phyloP scores from a whole-genome alignment of 495 filamentous ascomycete species.

The Xylaria acuta region DNA sequence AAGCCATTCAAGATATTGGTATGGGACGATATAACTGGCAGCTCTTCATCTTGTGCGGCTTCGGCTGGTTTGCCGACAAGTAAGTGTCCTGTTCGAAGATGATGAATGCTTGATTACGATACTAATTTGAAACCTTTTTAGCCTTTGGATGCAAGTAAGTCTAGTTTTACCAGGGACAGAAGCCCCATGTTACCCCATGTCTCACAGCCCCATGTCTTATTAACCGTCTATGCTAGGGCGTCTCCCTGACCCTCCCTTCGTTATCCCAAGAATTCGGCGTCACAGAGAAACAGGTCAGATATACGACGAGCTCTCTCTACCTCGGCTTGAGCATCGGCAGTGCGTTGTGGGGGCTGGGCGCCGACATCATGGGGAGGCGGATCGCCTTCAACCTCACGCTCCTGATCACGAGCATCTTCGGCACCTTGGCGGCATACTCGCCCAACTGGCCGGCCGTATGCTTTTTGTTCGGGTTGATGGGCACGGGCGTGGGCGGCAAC shows the following conservation, averaged over 20 bases:
- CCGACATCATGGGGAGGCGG: conserved; percentile 71
- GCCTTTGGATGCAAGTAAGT: conserved; percentile 61
- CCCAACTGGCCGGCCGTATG: conserved; percentile 73
- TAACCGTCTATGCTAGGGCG: conserved; percentile 61
- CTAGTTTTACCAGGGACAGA: not conserved
- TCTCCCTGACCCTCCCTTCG: conserved; percentile 76
- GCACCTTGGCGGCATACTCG: conserved; percentile 70
- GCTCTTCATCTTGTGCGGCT: conserved; percentile 81
- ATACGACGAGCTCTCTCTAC: conserved; percentile 59
- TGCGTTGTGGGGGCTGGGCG: conserved; percentile 81
- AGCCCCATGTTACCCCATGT: not conserved
- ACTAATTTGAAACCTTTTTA: conserved; percentile 24
- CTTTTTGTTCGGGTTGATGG: conserved; percentile 53
- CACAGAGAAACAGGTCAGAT: conserved; percentile 57
- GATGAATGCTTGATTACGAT: not conserved
- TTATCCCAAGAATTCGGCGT: conserved; percentile 70
- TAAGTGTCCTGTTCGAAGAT: conserved; percentile 35
- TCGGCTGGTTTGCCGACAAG: conserved; percentile 73
- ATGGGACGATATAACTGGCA: conserved; percentile 90
- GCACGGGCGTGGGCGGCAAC: conserved; percentile 70
- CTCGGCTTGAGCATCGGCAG: conserved; percentile 74
- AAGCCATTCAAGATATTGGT: conserved; percentile 82
- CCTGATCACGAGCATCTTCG: conserved; percentile 75
- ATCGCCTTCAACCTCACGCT: conserved; percentile 80
- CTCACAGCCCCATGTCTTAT: conserved; percentile 30